Percentiles rank a stretch among this genome's conserved stretches.
Conservation (phyloP, 2,329 filamentous ascomycete species). For the Emergomyces pasteurianus region DNA sequence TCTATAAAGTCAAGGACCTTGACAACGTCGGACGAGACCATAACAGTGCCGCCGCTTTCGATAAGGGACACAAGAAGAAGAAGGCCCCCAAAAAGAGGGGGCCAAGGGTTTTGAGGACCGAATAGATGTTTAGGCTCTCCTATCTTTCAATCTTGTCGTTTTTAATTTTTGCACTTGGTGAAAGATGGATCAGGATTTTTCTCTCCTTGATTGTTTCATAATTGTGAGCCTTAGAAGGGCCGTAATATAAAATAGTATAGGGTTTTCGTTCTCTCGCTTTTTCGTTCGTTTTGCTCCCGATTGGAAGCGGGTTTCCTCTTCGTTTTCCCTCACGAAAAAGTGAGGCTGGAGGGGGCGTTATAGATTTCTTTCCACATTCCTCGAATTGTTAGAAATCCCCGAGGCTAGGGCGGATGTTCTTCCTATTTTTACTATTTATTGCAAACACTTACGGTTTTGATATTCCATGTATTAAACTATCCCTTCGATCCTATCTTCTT, state of each 20-base stretch:
- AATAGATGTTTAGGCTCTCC: slow-evolving; percentile 3
- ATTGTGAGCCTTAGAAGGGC: not conserved
- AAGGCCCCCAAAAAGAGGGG: slow-evolving; percentile 32
- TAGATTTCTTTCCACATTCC: not conserved
- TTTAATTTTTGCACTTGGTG: not conserved
- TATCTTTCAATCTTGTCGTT: not conserved
- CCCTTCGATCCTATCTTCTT: not conserved
- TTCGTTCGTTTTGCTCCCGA: not conserved
- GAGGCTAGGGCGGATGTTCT: not conserved
- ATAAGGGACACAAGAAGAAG: slow-evolving; percentile 42
- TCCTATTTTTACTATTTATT: not conserved
- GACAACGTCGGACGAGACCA: slow-evolving; percentile 94
- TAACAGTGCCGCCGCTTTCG: slow-evolving; percentile 45
- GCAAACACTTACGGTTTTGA: no score
- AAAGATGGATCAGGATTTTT: not conserved
- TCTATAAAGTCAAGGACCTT: slow-evolving; percentile 99
- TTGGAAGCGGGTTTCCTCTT: not conserved
- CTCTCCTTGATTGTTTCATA: not conserved
- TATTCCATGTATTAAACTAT: no score
- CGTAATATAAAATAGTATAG: not conserved
- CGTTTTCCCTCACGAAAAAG: not conserved
- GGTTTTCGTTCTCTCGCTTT: not conserved
- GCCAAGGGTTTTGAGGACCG: slow-evolving; percentile 31
- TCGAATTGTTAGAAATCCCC: not conserved
- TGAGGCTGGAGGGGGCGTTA: not conserved